These are phyloP conservation scores for Umbelopsis vinacea DNA, from an alignment of 192 early-diverging fungal species.

Conservation along the genomic window DNA sequence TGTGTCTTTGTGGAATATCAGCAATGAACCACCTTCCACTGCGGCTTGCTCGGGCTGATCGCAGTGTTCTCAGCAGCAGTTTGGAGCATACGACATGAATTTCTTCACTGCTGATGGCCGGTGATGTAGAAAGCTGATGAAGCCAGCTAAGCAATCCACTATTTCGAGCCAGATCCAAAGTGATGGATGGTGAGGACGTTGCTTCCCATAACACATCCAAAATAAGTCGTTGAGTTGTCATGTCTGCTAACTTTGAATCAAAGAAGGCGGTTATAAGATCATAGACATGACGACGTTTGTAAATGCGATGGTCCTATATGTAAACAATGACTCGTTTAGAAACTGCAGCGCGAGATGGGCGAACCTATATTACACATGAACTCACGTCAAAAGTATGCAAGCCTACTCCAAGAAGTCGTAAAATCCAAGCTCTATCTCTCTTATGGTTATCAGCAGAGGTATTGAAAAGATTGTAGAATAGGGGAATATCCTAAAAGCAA, in stretches of 20 bases:
- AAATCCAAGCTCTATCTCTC: conserved; percentile 77
- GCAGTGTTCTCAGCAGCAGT: not conserved
- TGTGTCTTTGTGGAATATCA: conserved; percentile 1
- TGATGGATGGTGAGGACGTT: not conserved
- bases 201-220: conserved; percentile 39
- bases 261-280: conserved; percentile 71
- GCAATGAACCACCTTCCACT: not conserved
- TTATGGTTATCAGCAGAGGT: conserved; percentile 64
- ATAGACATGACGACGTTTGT: conserved; percentile 70
- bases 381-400: conserved; percentile 56
- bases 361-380: conserved; percentile 2
- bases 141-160: not conserved
- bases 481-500: conserved; percentile 70
- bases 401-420: conserved; percentile 65
- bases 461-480: conserved; percentile 82
- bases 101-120: not conserved
- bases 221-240: conserved; percentile 47
- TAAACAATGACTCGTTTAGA: not conserved
- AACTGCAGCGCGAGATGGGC: not conserved
- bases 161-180: conserved; percentile 1
- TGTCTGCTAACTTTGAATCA: conserved; percentile 67
- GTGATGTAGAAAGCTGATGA: not conserved
- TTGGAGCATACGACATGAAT: conserved; percentile 14
- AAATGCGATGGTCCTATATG: conserved; percentile 66
- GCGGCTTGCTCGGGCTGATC: not conserved